These are phyloP conservation scores for Cenococcum geophilum DNA, from an alignment of 495 filamentous ascomycete species.

Conservation along the genomic window DNA sequence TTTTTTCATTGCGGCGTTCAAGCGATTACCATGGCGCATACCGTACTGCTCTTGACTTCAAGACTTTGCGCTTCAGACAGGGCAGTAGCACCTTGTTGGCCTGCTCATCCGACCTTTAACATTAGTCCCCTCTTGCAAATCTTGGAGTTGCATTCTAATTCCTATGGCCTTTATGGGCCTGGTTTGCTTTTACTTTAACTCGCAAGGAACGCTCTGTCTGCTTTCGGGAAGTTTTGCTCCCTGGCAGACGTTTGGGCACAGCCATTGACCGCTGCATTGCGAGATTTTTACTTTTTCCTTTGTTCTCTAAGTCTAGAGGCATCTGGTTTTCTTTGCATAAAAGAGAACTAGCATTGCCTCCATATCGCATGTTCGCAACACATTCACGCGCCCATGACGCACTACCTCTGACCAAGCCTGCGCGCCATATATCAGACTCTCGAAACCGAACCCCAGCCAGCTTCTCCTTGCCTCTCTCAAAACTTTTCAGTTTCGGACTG, in stretches of 20 bases:
- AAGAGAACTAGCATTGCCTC: slow-evolving; percentile 1
- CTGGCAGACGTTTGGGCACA: slow-evolving; percentile 5
- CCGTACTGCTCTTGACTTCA: not conserved
- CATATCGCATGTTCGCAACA: slow-evolving; percentile 16
- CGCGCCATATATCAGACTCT: slow-evolving; percentile 11
- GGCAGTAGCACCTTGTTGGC: not conserved
- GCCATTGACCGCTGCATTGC: slow-evolving; percentile 21
- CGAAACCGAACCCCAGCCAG: not conserved
- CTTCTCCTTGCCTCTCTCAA: slow-evolving; percentile 5
- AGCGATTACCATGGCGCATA: slow-evolving; percentile 19
- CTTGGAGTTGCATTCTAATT: slow-evolving; percentile 3
- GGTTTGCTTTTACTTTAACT: not conserved
- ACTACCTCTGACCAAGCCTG: slow-evolving; percentile 16
- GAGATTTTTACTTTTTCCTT: slow-evolving; percentile 23
- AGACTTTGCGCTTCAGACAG: not conserved
- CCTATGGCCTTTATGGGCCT: not conserved
- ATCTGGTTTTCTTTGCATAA: not conserved
- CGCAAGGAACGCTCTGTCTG: not conserved
- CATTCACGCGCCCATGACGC: slow-evolving; percentile 24
- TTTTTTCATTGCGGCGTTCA: slow-evolving; percentile 24
- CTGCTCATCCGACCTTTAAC: not conserved
- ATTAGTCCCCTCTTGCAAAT: not conserved
- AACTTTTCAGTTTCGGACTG: slow-evolving; percentile 6
- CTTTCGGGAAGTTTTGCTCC: not conserved
- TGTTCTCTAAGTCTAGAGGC: slow-evolving; percentile 20